Percentiles rank a stretch among this genome's conserved stretches.
Evolutionary conservation across 768 basidiomycete species (phyloP).

Genomic region (Tricholoma matsutake): DNA sequence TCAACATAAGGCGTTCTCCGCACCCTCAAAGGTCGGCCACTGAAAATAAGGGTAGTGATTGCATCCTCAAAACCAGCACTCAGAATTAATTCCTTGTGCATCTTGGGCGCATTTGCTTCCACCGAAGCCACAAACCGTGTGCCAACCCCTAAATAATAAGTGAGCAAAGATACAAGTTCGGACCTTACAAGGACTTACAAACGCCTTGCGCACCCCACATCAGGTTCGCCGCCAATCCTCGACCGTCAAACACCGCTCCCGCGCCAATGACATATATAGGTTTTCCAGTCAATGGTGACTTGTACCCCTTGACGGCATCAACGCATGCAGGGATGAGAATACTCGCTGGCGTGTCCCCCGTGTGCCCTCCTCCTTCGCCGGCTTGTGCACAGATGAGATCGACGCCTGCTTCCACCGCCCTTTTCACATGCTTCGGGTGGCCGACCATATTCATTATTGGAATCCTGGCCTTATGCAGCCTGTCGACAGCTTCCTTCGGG

Average conservation of each 20-base stretch:
- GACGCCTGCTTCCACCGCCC: slow-evolving; percentile 80
- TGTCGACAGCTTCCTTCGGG: slow-evolving; percentile 74
- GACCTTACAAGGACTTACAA: slow-evolving; percentile 49
- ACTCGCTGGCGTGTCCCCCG: slow-evolving; percentile 78
- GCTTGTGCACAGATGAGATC: slow-evolving; percentile 95
- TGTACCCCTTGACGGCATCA: slow-evolving; percentile 74
- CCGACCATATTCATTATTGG: slow-evolving; percentile 95
- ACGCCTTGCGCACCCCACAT: slow-evolving; percentile 89
- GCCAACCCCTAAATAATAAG: slow-evolving; percentile 57
- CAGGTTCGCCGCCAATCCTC: slow-evolving; percentile 83
- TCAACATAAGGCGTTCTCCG: slow-evolving; percentile 81
- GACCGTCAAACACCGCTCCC: slow-evolving; percentile 88
- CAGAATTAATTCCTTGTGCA: slow-evolving; percentile 78
- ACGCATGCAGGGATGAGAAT: slow-evolving; percentile 92
- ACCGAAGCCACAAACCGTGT: slow-evolving; percentile 82
- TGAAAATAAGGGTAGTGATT: slow-evolving; percentile 83
- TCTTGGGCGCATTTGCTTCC: slow-evolving; percentile 80
- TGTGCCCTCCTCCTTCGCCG: slow-evolving; percentile 88
- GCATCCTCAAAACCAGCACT: slow-evolving; percentile 76
- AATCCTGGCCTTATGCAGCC: slow-evolving; percentile 80
- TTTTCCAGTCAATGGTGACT: slow-evolving; percentile 75
- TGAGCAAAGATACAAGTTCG: not conserved
- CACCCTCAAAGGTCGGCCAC: slow-evolving; percentile 86
- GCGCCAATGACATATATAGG: slow-evolving; percentile 89
- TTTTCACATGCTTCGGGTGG: slow-evolving; percentile 85